A percentile compares a stretch with the other conserved stretches of the same genome.
Conservation (phyloP, 2,329 filamentous ascomycete genomes). For the Pestalotiopsis sp. region DNA sequence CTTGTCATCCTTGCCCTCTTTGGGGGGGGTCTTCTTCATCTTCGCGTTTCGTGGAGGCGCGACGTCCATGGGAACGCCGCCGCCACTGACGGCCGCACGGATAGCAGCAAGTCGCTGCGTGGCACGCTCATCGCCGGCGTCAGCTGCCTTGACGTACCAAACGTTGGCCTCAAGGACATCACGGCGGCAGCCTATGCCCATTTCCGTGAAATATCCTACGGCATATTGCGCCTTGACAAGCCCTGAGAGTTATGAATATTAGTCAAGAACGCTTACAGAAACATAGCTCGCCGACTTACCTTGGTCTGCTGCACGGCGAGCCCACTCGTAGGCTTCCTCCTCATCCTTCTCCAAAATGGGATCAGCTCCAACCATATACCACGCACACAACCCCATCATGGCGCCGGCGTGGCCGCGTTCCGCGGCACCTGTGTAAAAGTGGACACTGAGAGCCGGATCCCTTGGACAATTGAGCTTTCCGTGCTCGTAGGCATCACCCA, state of each 20-base stretch:
- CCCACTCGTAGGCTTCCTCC: constrained; percentile 96
- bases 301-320: constrained; percentile 79
- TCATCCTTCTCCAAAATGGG: constrained; percentile 94
- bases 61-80: constrained; percentile 57
- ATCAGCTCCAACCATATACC: constrained; percentile 96
- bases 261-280: not conserved
- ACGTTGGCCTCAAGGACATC: constrained; percentile 97
- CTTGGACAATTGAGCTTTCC: constrained; percentile 84
- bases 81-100: constrained; percentile 72
- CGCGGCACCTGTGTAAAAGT: constrained; percentile 95
- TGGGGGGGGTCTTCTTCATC: constrained; percentile 47
- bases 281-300: constrained; percentile 58
- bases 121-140: constrained; percentile 87
- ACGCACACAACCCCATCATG: constrained; percentile 98
- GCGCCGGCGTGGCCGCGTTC: constrained; percentile 80
- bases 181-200: constrained; percentile 93
- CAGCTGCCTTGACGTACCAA: constrained; percentile 96
- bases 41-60: constrained; percentile 54
- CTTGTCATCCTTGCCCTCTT: constrained; percentile 49
- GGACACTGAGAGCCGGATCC: constrained; percentile 90
- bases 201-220: constrained; percentile 95
- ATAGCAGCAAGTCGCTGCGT: constrained; percentile 87
- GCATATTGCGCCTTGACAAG: constrained; percentile 85
- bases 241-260: constrained; percentile 43
- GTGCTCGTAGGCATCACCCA: constrained; percentile 98